Percentiles rank a stretch among this genome's conserved stretches.
These are phyloP conservation scores for Hyphopichia burtonii DNA, from an alignment of 1,139 yeast species.

Conservation along the genomic window DNA sequence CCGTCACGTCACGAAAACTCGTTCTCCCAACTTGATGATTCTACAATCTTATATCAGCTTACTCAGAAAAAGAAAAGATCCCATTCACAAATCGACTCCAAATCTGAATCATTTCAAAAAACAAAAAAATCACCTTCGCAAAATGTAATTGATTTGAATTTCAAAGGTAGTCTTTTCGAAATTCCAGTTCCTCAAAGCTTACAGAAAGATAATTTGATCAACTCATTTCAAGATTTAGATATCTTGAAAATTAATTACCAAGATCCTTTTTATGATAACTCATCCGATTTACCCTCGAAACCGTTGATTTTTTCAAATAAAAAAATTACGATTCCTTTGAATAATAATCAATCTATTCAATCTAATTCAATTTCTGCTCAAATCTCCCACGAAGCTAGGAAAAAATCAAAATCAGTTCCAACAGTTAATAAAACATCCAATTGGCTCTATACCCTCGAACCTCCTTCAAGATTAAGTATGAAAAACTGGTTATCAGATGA, in stretches of 20 bases:
- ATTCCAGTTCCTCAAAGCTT: neutral
- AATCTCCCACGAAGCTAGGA: neutral
- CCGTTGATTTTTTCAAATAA: constrained; percentile 70
- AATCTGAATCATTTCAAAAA: neutral
- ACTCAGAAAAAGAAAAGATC: constrained; percentile 12
- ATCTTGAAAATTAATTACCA: constrained; percentile 52
- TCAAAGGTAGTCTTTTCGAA: neutral
- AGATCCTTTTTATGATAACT: constrained; percentile 63
- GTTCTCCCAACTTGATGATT: constrained; percentile 9
- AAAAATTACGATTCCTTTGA: constrained; percentile 45
- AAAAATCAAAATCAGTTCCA: constrained; percentile 6
- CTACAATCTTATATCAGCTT: constrained; percentile 10
- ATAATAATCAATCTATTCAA: constrained; percentile 13
- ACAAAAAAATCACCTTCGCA: neutral
- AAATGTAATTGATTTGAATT: neutral
- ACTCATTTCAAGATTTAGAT: constrained; percentile 43
- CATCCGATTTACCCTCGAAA: constrained; percentile 48
- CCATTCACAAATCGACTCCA: constrained; percentile 1
- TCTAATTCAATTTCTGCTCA: constrained; percentile 6
- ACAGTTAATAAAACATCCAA: neutral
- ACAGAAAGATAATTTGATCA: constrained; percentile 21
- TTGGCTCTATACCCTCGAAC: constrained; percentile 30
- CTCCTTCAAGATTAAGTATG: constrained; percentile 30
- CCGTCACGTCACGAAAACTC: too few species aligned
- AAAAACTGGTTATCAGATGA: constrained; percentile 21